Percentiles rank a stretch among this genome's conserved stretches.
Evolutionary conservation across 495 filamentous ascomycete species (phyloP).

Genomic region (Talaromyces nanjingensis): DNA sequence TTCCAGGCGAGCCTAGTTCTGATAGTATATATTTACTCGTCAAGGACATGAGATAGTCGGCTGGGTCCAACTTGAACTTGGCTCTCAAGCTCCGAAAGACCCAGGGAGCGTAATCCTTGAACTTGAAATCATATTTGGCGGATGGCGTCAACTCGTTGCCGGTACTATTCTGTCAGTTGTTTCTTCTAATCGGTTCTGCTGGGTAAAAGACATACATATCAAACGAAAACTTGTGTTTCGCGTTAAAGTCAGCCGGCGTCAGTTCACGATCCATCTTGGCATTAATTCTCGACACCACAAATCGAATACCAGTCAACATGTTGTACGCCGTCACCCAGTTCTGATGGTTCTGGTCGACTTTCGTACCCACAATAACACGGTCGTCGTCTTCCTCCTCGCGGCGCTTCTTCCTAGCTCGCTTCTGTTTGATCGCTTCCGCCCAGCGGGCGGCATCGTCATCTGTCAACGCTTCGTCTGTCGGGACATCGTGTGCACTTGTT

Average conservation of each 20-base stretch:
- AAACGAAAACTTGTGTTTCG: conserved; percentile 95
- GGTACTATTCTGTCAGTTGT: conserved; percentile 47
- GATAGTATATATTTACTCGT: conserved; percentile 99
- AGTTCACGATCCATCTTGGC: conserved; percentile 89
- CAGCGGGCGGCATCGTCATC: conserved; percentile 89
- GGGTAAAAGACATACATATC: conserved; percentile 64
- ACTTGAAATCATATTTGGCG: conserved; percentile 99
- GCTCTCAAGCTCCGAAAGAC: conserved; percentile 91
- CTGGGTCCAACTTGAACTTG: conserved; percentile 87
- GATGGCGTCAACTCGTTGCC: conserved; percentile 96
- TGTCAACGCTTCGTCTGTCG: conserved; percentile 72
- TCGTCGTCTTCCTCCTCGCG: conserved; percentile 93
- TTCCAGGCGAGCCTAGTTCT: conserved; percentile 92
- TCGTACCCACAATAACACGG: conserved; percentile 89
- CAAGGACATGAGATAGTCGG: conserved; percentile 96
- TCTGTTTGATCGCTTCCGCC: conserved; percentile 88
- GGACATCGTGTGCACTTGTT: conserved; percentile 75
- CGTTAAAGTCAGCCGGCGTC: conserved; percentile 83
- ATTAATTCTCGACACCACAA: conserved; percentile 92
- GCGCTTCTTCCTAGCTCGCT: conserved; percentile 73
- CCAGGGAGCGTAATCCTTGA: conserved; percentile 99
- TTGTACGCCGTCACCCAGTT: conserved; percentile 99
- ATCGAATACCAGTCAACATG: conserved; percentile 98
- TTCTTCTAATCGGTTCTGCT: not conserved
- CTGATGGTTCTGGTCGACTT: conserved; percentile 93